A percentile compares a stretch with the other conserved stretches of the same genome.
Evolutionary conservation across 306 rosid genomes (phyloP).

Genomic region (Cicer pinnatifidum): DNA sequence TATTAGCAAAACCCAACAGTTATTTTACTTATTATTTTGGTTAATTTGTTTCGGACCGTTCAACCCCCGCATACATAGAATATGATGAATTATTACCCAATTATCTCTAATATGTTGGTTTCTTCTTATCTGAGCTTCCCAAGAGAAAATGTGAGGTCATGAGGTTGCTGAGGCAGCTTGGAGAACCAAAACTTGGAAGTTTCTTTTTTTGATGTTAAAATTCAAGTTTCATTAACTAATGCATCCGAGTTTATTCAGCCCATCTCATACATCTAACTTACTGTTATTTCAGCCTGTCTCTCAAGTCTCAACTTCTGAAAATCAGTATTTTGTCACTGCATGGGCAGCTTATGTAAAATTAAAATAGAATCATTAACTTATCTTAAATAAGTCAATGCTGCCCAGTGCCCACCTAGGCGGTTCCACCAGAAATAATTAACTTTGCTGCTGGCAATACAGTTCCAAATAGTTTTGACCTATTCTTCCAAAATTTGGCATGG

Average conservation of each 20-base stretch:
- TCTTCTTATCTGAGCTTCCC: not conserved
- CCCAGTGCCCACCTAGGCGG: slow-evolving; percentile 39
- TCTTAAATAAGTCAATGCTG: slow-evolving; percentile 37
- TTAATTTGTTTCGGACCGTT: not conserved
- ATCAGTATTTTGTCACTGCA: slow-evolving; percentile 40
- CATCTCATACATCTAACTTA: not conserved
- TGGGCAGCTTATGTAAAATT: slow-evolving; percentile 9
- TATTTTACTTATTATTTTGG: not conserved
- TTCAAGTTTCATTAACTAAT: not conserved
- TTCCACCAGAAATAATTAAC: slow-evolving; percentile 37
- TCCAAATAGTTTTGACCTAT: slow-evolving; percentile 8
- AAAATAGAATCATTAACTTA: slow-evolving; percentile 23
- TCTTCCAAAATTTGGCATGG: slow-evolving; percentile 18
- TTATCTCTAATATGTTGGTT: not conserved
- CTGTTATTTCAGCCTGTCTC: slow-evolving; percentile 10
- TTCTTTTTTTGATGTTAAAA: not conserved
- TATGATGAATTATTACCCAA: not conserved
- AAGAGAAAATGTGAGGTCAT: not conserved
- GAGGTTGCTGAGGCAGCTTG: slow-evolving; percentile 15
- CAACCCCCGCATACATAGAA: not conserved
- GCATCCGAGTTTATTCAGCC: not conserved
- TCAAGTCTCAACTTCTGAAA: slow-evolving; percentile 13
- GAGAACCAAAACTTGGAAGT: not conserved
- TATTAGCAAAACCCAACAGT: not conserved
- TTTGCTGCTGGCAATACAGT: not conserved